These are phyloP conservation scores for Pseudogymnoascus verrucosus DNA, from an alignment of 2,329 filamentous ascomycete genomes.

Conservation along the genomic window DNA sequence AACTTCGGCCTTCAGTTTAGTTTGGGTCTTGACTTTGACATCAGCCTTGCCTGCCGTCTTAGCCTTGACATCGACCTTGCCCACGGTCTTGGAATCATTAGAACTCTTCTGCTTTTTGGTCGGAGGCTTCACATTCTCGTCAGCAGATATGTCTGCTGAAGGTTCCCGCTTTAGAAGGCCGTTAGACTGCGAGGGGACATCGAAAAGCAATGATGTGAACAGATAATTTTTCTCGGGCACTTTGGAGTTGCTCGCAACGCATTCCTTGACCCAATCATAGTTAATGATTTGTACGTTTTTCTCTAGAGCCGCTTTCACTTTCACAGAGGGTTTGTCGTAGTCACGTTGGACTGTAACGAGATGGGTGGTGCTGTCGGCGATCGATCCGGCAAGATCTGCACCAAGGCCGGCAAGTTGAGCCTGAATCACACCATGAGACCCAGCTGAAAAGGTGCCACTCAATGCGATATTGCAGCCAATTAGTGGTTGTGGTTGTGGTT, in stretches of 20 bases:
- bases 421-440: constrained; percentile 35
- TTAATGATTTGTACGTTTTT: constrained; percentile 47
- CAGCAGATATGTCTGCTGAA: constrained; percentile 17
- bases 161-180: constrained; percentile 16
- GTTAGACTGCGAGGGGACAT: constrained; percentile 11
- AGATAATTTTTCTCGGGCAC: constrained; percentile 29
- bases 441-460: constrained; percentile 50
- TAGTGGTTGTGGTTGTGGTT: constrained; percentile 33
- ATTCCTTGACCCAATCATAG: constrained; percentile 56
- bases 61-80: constrained; percentile 17
- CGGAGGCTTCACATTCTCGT: constrained; percentile 24
- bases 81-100: constrained; percentile 23
- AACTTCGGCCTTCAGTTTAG: constrained; percentile 9
- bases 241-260: constrained; percentile 34
- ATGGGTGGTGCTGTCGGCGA: constrained; percentile 46
- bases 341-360: constrained; percentile 49
- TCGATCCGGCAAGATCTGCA: constrained; percentile 37
- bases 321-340: constrained; percentile 40
- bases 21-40: constrained; percentile 13
- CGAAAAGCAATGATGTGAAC: constrained; percentile 16
- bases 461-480: constrained; percentile 45
- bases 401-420: constrained; percentile 40
- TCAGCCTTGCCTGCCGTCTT: constrained; percentile 21
- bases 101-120: constrained; percentile 26
- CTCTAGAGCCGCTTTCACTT: constrained; percentile 34